Base-by-base conservation (phyloP, 805 yeast species). In the Candida odintsovae region DNA sequence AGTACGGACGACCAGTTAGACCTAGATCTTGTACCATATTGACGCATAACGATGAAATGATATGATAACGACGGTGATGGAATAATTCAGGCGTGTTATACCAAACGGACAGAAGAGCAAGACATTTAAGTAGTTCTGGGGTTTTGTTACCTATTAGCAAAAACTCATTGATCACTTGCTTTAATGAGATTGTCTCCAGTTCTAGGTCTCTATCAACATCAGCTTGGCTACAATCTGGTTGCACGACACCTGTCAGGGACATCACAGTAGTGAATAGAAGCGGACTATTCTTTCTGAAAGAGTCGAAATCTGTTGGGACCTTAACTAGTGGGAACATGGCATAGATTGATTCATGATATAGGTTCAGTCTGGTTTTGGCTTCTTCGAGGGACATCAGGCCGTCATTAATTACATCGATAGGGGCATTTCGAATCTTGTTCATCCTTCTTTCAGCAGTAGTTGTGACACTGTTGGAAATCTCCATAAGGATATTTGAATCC, bases 51-150 rank as follows among this genome's bases (percentile, higher is more conserved):
- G 78, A 69, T 45, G 80, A 78, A 51, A 87, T 73, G 44, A 88
- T 68, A 59, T 86, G 94, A 52, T 83, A 82, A 41, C 95, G 77
- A 47, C 95, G 78, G 55, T 85, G 86, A 52, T 82, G 86, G 53
- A 86, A 86, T 54, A 86, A 69, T 63, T 88, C 96, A 0, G 96
- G 86, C 4, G 87, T 77, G 53, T 85, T 86, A 60, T 88, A 89
- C 96, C 96, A 90, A 25, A 83, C 63, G 22, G 85, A 75, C 44
- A 85, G 68, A 6, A 86, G 57, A 18, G 85, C 59, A 42, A 86
- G 66, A 18, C 82, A 68, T 60, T 83, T 82, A 36, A 89, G 67
- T 33, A 87, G 64, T 60, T 87, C 90, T 16, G 81, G 64, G 7
- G 82, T 74, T 65, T 87, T 90, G 46, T 78, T 73, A 18, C 96